Evolutionary conservation across 257 asterid genomes (phyloP), one percentile per base, ranked within the genome.

Genomic region (Phtheirospermum japonicum): DNA sequence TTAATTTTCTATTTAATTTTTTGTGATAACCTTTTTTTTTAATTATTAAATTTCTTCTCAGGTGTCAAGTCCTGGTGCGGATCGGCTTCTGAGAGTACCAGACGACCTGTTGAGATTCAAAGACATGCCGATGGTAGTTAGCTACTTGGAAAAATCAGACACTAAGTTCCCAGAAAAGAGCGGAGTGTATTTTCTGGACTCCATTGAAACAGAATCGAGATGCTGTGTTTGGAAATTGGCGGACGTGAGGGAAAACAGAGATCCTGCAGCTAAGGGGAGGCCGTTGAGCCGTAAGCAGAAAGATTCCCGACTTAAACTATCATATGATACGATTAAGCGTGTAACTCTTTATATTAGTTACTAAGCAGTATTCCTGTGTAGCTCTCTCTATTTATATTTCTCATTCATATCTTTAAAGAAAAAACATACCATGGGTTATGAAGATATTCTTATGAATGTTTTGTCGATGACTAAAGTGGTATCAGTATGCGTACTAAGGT

Each of bases 31-130:
- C 28, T 3, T 23, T 23, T 23, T 23, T 23, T 23, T 23, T 23
- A 1, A 23, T 23, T 23, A 23, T 23, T 23, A n/a, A n/a, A 1
- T 23, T 23, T 1, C 3, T 23, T 23, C 28, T 57, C 36, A 91
- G 98, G 97, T 92, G 61, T 89, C 97, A 4, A 89, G 96, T 45
- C 96, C 96, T 20, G 95, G 97, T 52, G 91, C 89, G 0, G 95
- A 89, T 64, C 80, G 97, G 67, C 81, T 92, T 59, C 77, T 92
- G 18, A 86, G 79, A 80, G 83, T 92, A 26, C 99, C 97, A 0
- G 94, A 83, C 7, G 97, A 89, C 72, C 75, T 89, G 74, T 14
- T 31, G 71, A 83, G 97, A 78, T 92, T 92, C 81, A 81, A 71
- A 64, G 89, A 79, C 68, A 76, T 79, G 94, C 79, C 85, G 6